Evolutionary conservation across 495 filamentous ascomycete species (phyloP).

Genomic region (Aspergillus nidulans): DNA sequence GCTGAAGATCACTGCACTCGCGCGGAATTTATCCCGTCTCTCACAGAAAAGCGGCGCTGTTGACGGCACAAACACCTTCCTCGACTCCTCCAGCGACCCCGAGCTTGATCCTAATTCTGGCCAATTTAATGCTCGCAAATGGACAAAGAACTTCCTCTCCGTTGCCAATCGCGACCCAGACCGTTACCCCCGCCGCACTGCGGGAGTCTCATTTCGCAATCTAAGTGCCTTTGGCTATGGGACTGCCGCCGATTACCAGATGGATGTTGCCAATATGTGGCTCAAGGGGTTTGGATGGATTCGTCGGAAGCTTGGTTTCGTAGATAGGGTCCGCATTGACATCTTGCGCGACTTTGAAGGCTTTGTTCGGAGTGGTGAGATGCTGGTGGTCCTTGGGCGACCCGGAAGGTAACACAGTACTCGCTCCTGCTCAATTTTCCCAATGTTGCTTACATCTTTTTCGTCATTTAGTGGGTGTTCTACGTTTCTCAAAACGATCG

Average conservation of each 20-base stretch:
- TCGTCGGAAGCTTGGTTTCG: constrained; percentile 45
- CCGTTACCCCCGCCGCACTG: constrained; percentile 39
- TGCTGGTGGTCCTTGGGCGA: constrained; percentile 73
- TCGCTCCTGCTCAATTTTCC: neutral
- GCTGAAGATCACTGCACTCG: constrained; percentile 35
- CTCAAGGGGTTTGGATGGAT: constrained; percentile 46
- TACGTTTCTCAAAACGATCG: constrained; percentile 74
- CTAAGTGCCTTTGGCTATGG: constrained; percentile 73
- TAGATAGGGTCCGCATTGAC: constrained; percentile 60
- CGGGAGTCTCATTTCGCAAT: constrained; percentile 50
- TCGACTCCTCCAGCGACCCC: constrained; percentile 33
- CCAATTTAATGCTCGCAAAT: constrained; percentile 43
- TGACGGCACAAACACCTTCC: constrained; percentile 42
- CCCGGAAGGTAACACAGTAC: constrained; percentile 49
- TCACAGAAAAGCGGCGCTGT: constrained; percentile 28
- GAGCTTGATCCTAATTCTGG: constrained; percentile 40
- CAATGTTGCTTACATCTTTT: neutral
- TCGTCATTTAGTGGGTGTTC: constrained; percentile 60
- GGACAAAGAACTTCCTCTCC: constrained; percentile 41
- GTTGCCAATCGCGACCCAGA: constrained; percentile 39
- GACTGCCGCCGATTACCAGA: constrained; percentile 70
- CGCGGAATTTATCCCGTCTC: constrained; percentile 36
- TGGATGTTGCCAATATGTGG: constrained; percentile 62
- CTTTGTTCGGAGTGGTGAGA: constrained; percentile 70
- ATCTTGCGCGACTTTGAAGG: constrained; percentile 75